phyloP scores from a whole-genome alignment of 306 rosid species.

The Vigna mungo region DNA sequence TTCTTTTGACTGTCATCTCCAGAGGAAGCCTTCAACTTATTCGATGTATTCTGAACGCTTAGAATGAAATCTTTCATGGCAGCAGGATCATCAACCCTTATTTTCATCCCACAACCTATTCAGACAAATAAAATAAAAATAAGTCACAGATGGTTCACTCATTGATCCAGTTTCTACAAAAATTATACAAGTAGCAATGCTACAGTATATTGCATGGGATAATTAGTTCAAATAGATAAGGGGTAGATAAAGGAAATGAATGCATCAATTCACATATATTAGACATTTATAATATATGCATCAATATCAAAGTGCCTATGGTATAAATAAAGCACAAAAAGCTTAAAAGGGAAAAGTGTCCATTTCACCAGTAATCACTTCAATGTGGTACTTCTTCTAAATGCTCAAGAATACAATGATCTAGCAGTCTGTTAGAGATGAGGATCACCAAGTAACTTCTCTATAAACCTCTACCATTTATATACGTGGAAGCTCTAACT shows the following conservation, averaged over 20 bases:
- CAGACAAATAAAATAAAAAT: constrained; percentile 34
- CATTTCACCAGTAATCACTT: constrained; percentile 18
- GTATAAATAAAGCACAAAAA: constrained; percentile 24
- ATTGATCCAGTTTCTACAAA: constrained; percentile 12
- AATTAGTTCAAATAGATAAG: constrained; percentile 14
- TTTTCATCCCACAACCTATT: constrained; percentile 96
- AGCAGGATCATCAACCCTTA: constrained; percentile 89
- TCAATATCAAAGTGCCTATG: constrained; percentile 14
- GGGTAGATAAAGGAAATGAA: not conserved
- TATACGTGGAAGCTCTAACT: constrained; percentile 17
- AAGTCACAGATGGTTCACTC: constrained; percentile 22
- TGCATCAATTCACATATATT: not conserved
- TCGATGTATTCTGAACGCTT: constrained; percentile 73
- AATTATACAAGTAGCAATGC: constrained; percentile 20
- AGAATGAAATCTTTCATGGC: constrained; percentile 81
- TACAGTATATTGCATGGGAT: not conserved
- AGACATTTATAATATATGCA: constrained; percentile 4
- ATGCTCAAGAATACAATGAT: constrained; percentile 27
- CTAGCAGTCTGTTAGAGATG: constrained; percentile 19
- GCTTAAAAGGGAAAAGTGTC: not conserved
- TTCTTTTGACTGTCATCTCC: constrained; percentile 58
- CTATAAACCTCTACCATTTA: not conserved
- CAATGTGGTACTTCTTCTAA: constrained; percentile 15
- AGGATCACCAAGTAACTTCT: constrained; percentile 11
- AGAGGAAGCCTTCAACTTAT: constrained; percentile 66